Evolutionary conservation across 116 monocot species (phyloP), one percentile per base, ranked within the genome.

Genomic region (Zostera marina): DNA sequence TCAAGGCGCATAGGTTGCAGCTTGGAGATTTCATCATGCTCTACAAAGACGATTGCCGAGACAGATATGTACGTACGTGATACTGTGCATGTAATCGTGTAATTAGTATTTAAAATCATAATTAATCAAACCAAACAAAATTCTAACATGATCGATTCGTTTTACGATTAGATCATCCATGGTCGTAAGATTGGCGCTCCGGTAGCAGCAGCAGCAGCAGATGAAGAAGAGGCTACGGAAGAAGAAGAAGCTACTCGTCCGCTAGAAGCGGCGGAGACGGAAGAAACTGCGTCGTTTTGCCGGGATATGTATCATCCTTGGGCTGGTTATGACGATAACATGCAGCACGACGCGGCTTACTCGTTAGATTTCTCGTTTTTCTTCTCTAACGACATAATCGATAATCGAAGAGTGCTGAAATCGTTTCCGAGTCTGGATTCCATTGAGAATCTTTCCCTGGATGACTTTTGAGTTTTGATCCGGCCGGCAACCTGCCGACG

Each of bases 1-100:
- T 93, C 4, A 81, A 69, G 65, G 53, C 47, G 44, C 93, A 93
- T 67, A 60, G 68, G 14, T 76, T 93, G 61, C 76, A 32, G 47
- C 67, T 70, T 17, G 93, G 93, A 14, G 93, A 93, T 56, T 77
- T 65, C 53, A 68, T 93, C 66, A 70, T 87, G 79, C 67, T 93
- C 6, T 93, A 84, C 81, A 83, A 70, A 58, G 87, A 93, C 62
- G 84, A 93, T 52, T 58, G 22, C 32, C 78, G 59, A 40, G 72
- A 87, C 41, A 71, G 72, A 76, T 84, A 77, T 66, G 93, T 87
- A 87, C 32, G 32, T 32, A 5, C 32, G 5, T n/a, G n/a, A n/a
- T n/a, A n/a, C n/a, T n/a, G n/a, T 0, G 32, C 32, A 32, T 32
- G 32, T n/a, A n/a, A n/a, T n/a, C n/a, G n/a, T n/a, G n/a, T n/a